Evolutionary conservation across 495 filamentous ascomycete species (phyloP).

Genomic region (Annulohypoxylon stygium): DNA sequence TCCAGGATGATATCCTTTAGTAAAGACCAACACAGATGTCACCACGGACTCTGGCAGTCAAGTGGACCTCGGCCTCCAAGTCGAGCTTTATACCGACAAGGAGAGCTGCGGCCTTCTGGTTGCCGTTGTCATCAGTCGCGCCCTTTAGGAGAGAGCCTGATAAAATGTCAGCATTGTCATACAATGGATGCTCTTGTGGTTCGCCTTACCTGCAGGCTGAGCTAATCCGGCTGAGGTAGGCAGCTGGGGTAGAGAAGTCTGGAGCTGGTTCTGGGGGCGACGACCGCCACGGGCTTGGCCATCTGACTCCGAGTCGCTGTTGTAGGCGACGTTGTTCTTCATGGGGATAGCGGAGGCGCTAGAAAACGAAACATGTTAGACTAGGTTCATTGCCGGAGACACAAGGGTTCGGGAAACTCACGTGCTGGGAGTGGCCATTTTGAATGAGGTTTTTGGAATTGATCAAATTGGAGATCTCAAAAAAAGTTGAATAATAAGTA

Average conservation of each 20-base stretch:
- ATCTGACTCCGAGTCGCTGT: constrained; percentile 50
- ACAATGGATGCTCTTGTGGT: not conserved
- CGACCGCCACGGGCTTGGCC: constrained; percentile 49
- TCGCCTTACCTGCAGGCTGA: constrained; percentile 57
- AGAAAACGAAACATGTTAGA: constrained; percentile 19
- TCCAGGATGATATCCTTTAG: constrained; percentile 24
- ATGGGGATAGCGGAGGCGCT: constrained; percentile 46
- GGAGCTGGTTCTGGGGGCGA: constrained; percentile 45
- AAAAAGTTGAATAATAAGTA: constrained; percentile 22
- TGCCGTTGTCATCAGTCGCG: constrained; percentile 58
- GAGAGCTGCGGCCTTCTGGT: constrained; percentile 58
- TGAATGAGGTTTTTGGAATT: constrained; percentile 35
- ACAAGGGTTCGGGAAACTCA: constrained; percentile 34
- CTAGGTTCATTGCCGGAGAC: not conserved
- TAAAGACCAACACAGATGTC: constrained; percentile 57
- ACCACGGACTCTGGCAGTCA: constrained; percentile 61
- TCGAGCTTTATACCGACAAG: constrained; percentile 64
- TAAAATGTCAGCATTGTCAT: not conserved
- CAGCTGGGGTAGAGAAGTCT: constrained; percentile 46
- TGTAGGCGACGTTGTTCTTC: constrained; percentile 49
- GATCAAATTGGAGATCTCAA: constrained; percentile 38
- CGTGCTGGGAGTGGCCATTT: constrained; percentile 48
- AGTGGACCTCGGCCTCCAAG: constrained; percentile 61
- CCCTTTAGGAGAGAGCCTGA: constrained; percentile 56
- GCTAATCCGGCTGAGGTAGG: constrained; percentile 55